Conservation (phyloP, 208 protist species). For the Leishmania braziliensis region DNA sequence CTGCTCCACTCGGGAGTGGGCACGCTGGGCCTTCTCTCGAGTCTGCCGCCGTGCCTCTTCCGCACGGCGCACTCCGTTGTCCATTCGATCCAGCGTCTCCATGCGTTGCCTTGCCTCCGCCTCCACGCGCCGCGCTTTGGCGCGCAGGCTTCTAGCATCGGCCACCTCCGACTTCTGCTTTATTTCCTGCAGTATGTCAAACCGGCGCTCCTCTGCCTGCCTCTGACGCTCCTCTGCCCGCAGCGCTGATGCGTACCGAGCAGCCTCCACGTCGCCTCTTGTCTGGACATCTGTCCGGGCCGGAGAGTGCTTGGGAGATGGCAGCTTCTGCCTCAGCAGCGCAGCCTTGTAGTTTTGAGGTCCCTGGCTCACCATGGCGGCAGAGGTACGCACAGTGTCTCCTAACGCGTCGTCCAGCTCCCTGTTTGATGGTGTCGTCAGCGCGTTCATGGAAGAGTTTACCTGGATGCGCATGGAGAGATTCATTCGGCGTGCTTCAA, state of each 20-base stretch:
- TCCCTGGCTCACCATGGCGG: not conserved
- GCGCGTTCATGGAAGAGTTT: conserved; percentile 15
- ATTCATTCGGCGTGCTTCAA: conserved; percentile 44
- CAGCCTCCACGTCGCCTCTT: conserved; percentile 66
- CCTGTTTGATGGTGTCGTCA: conserved; percentile 36
- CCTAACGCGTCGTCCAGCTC: conserved; percentile 19
- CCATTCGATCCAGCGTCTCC: conserved; percentile 65
- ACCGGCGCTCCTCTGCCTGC: conserved; percentile 78
- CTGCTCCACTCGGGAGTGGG: conserved; percentile 75
- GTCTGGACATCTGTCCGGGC: conserved; percentile 27
- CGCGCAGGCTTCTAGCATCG: conserved; percentile 47
- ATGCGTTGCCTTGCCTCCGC: conserved; percentile 57
- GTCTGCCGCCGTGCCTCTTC: conserved; percentile 77
- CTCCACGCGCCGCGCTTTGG: conserved; percentile 67
- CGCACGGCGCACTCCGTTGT: conserved; percentile 62
- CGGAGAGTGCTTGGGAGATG: conserved; percentile 49
- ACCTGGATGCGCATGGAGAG: conserved; percentile 30
- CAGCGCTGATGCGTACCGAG: conserved; percentile 68
- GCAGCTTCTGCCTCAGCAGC: conserved; percentile 41
- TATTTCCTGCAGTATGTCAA: conserved; percentile 70
- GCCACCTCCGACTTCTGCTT: conserved; percentile 67
- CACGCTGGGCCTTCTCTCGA: conserved; percentile 56
- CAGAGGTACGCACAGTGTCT: conserved; percentile 10
- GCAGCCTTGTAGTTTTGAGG: conserved; percentile 39
- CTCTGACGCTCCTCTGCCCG: conserved; percentile 84